Base-by-base conservation (phyloP, 352 stramenopile species). In the Globisporangium camurandrum region DNA sequence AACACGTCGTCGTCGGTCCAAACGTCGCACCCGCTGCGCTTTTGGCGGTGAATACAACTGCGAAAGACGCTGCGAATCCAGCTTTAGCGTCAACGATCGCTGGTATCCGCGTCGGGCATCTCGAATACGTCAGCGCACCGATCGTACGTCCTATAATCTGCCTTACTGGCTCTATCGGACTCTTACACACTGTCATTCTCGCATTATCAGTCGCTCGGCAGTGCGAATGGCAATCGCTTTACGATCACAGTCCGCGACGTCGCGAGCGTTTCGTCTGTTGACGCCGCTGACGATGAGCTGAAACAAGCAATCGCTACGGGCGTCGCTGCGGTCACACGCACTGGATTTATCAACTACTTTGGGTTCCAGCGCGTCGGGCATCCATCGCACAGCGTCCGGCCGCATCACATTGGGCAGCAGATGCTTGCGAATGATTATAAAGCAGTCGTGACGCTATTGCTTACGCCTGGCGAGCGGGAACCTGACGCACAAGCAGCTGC, bases 301-400 rank as follows among this genome's bases (percentile, higher is more conserved):
- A 55, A 56, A 11, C 62, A 20, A 10, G 54, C 40, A 10, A 44
- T 74, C 26, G 53, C 57, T 9, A 26, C 31, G 2, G 58, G 61
- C 22, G 46, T 88, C 4, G 51, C 62, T 8, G 56, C 52, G 3
- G 53, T 86, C 9, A 45, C 62, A 28, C n/a, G 28, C 17, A 52
- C 54, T 5, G 78, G 78, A 2, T 90, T 88, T 38, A 50, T 71
- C n/a, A 89, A 93, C 49, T 93, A 86, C 63, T 93, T 90, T 62
- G 78, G 81, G 10, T 86, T 87, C 52, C 78, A 93, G 55, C 81
- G 78, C 4, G 76, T 93, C 38, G 78, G 81, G 0, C 46, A 71
- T 1, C 75, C 76, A 1, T 57, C 61, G 0, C 75, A 61, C 11
- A n/a, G 41, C 0, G 57, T 89, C 10, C 69, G 78, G 11, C 60